Conservation (phyloP, 176 grass and related monocot species). For the Zea mays region Zm-B73-REFERENCE-NAM-5.0 NC_050101.1:126409001-126409500, state of each 20-base stretch:
- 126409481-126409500: background rate
- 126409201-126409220: slow-evolving; percentile 19
- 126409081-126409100: too few relatives aligned
- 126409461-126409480: background rate
- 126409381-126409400: background rate
- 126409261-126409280: background rate
- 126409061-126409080: too few relatives aligned
- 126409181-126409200: background rate
- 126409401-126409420: background rate
- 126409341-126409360: slow-evolving; percentile 36
- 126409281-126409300: slow-evolving; percentile 37
- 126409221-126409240: slow-evolving; percentile 8
- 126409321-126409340: slow-evolving; percentile 36
- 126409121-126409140: slow-evolving; percentile 9
- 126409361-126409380: slow-evolving; percentile 14
- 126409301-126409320: background rate
- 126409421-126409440: slow-evolving; percentile 19
- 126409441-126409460: background rate
- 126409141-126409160: background rate
- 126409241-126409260: slow-evolving; percentile 27
- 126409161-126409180: background rate
- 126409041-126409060: too few relatives aligned
- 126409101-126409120: slow-evolving; percentile 1
- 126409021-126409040: too few relatives aligned
- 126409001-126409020: too few relatives aligned